These are phyloP conservation scores for Candida sojae DNA, from an alignment of 1,139 yeast genomes.

Conservation along the genomic window DNA sequence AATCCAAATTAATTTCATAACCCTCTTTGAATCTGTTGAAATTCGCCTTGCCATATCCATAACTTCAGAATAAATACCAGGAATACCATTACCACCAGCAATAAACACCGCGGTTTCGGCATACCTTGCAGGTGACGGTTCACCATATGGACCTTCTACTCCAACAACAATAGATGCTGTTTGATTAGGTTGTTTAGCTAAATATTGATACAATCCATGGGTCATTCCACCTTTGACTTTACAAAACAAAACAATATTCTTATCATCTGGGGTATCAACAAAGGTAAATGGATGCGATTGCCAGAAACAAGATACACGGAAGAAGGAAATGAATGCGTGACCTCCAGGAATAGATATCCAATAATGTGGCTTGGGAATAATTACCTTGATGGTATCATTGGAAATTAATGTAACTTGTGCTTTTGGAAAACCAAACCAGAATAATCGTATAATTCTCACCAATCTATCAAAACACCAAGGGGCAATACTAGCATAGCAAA, in stretches of 20 bases:
- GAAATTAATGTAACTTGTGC: constrained; percentile 34
- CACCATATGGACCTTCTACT: constrained; percentile 47
- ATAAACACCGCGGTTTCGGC: constrained; percentile 39
- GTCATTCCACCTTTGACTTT: constrained; percentile 43
- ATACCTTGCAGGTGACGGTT: constrained; percentile 27
- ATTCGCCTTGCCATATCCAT: constrained; percentile 24
- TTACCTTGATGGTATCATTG: constrained; percentile 42
- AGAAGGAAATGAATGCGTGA: constrained; percentile 51
- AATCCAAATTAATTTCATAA: constrained; percentile 35
- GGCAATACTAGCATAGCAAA: constrained; percentile 38
- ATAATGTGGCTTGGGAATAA: constrained; percentile 39
- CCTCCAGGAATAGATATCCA: constrained; percentile 52
- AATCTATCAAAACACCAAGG: constrained; percentile 48
- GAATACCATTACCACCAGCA: constrained; percentile 47
- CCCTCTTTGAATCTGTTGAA: constrained; percentile 19
- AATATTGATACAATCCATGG: constrained; percentile 29
- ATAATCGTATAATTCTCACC: constrained; percentile 34
- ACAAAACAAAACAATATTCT: constrained; percentile 25
- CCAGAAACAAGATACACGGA: constrained; percentile 38
- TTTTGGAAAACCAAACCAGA: constrained; percentile 38
- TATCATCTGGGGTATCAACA: constrained; percentile 18
- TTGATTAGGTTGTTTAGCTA: constrained; percentile 28
- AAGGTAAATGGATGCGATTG: constrained; percentile 40
- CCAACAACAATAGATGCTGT: constrained; percentile 29
- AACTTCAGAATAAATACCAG: constrained; percentile 45